A percentile compares a stretch with the other conserved stretches of the same genome.
Conservation (phyloP, 108 stramenopile species). For the Cyclostephanos invisitatus region DNA sequence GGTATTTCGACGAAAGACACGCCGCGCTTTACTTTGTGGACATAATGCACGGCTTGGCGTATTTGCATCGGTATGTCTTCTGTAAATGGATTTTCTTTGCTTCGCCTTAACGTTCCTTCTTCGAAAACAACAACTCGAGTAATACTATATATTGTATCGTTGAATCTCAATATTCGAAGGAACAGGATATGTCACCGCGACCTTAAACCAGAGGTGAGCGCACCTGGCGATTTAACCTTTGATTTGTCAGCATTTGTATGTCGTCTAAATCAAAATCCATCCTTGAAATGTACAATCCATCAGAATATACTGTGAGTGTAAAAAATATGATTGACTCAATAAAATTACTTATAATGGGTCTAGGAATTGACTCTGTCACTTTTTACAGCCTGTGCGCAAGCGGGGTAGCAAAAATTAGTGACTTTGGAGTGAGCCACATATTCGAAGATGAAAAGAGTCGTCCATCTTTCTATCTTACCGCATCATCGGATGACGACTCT, state of each 20-base stretch:
- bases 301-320: slow-evolving; percentile 23
- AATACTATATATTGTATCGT: background rate
- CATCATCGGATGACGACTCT: slow-evolving; percentile 2
- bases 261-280: background rate
- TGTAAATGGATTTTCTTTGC: background rate
- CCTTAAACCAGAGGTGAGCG: slow-evolving; percentile 74
- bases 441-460: slow-evolving; percentile 71
- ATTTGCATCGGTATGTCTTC: slow-evolving; percentile 64
- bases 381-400: slow-evolving; percentile 51
- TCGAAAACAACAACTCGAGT: background rate
- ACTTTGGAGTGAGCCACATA: slow-evolving; percentile 90
- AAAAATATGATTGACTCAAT: background rate
- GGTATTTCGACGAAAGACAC: slow-evolving; percentile 78
- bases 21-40: slow-evolving; percentile 86
- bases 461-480: slow-evolving; percentile 2
- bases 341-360: background rate
- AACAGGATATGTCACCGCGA: slow-evolving; percentile 86
- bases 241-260: background rate
- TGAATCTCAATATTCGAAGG: slow-evolving; percentile 25
- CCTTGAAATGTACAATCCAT: background rate
- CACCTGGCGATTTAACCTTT: background rate
- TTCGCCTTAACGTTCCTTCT: slow-evolving; percentile 4
- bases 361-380: background rate
- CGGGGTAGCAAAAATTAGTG: slow-evolving; percentile 79
- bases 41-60: slow-evolving; percentile 85